These are phyloP conservation scores for Lavandula angustifolia DNA, from an alignment of 257 asterid genomes.

Conservation along the genomic window DNA sequence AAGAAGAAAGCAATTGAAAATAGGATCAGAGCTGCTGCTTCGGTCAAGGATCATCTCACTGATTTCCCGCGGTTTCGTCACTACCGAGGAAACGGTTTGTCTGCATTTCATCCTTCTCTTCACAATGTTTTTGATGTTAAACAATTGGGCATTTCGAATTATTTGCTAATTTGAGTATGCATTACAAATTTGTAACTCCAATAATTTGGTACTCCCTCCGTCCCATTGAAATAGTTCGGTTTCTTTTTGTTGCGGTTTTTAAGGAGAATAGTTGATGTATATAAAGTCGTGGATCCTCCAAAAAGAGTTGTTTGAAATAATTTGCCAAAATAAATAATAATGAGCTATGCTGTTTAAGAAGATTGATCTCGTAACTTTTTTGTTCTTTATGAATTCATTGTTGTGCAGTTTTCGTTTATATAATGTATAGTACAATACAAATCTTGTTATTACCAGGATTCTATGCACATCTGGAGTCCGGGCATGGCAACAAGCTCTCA, in stretches of 20 bases:
- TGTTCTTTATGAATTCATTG: background rate
- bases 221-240: background rate
- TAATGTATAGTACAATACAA: slow-evolving; percentile 2
- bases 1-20: slow-evolving; percentile 61
- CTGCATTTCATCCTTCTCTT: background rate
- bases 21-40: slow-evolving; percentile 52
- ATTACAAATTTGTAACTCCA: background rate
- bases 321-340: no score
- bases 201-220: background rate
- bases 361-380: slow-evolving; percentile 18
- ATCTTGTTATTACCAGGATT: slow-evolving; percentile 44
- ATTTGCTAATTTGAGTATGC: background rate
- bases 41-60: slow-evolving; percentile 57
- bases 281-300: no score
- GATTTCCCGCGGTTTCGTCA: slow-evolving; percentile 56
- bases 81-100: slow-evolving; percentile 54
- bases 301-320: no score
- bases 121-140: background rate
- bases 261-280: background rate
- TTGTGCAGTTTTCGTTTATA: background rate
- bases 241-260: background rate
- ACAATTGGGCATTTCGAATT: background rate
- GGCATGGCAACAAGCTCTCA: slow-evolving; percentile 69
- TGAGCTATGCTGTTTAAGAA: background rate
- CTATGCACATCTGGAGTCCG: slow-evolving; percentile 56